A percentile compares a stretch with the other conserved stretches of the same genome.
Conservation (phyloP, 371 early-diverging fungal species). For the Synchytrium microbalum region DNA sequence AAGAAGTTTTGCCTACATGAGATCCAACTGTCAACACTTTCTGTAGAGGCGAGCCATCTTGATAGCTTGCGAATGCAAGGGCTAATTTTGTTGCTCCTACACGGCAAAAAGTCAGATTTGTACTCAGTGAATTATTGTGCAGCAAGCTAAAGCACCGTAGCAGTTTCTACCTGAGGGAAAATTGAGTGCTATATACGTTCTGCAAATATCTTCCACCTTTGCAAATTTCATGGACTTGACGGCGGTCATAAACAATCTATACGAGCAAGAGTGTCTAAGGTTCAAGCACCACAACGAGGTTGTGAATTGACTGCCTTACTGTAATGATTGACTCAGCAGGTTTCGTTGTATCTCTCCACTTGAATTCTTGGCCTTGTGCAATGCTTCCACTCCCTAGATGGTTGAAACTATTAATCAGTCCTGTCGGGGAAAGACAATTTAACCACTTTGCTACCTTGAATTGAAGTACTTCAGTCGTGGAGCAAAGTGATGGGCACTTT, state of each 20-base stretch:
- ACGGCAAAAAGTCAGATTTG: too few relatives aligned
- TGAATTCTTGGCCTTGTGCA: slow-evolving; percentile 23
- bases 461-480: slow-evolving; percentile 58
- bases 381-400: slow-evolving; percentile 27
- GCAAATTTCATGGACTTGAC: slow-evolving; percentile 47
- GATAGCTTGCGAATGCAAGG: slow-evolving; percentile 55
- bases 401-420: background rate
- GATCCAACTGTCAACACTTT: background rate
- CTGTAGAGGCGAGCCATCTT: slow-evolving; percentile 51
- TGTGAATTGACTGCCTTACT: too few relatives aligned
- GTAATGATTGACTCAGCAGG: slow-evolving; percentile 51
- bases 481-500: slow-evolving; percentile 68
- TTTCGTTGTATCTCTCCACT: slow-evolving; percentile 30
- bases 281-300: background rate
- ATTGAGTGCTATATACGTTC: slow-evolving; percentile 40
- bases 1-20: background rate
- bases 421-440: background rate
- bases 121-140: too few relatives aligned
- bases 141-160: slow-evolving; percentile 1
- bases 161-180: slow-evolving; percentile 29
- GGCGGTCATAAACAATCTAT: slow-evolving; percentile 28
- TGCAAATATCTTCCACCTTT: slow-evolving; percentile 52
- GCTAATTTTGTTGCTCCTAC: slow-evolving; percentile 58
- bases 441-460: slow-evolving; percentile 49
- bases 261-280: background rate